A percentile compares a stretch with the other conserved stretches of the same genome.
These are phyloP conservation scores for Lipomyces anomalus DNA, from an alignment of 805 yeast genomes.

Conservation along the genomic window DNA sequence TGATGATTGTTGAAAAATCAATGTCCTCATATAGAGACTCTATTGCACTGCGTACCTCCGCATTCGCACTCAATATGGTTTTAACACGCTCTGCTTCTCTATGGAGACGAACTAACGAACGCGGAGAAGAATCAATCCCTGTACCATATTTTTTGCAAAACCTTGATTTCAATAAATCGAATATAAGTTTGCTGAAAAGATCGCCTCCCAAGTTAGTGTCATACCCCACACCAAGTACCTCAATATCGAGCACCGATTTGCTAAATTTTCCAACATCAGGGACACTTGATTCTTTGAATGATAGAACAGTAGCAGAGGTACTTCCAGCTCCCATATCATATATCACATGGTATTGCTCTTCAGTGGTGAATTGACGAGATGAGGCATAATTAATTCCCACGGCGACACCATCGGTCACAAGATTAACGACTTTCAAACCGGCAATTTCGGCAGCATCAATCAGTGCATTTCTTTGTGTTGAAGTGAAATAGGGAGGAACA, in stretches of 20 bases:
- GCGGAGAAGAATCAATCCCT: conserved; percentile 44
- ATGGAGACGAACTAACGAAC: conserved; percentile 61
- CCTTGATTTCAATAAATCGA: conserved; percentile 53
- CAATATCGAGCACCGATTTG: conserved; percentile 39
- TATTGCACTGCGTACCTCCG: conserved; percentile 67
- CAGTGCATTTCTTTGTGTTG: conserved; percentile 63
- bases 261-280: conserved; percentile 22
- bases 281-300: conserved; percentile 46
- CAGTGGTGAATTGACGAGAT: conserved; percentile 42
- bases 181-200: conserved; percentile 58
- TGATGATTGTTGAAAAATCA: conserved; percentile 62
- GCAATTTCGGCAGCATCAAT: conserved; percentile 68
- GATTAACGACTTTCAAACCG: conserved; percentile 54
- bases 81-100: conserved; percentile 88
- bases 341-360: conserved; percentile 58
- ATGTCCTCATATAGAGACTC: conserved; percentile 69
- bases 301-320: conserved; percentile 78
- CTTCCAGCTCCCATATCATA: conserved; percentile 94
- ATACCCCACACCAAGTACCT: conserved; percentile 66
- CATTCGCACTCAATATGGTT: conserved; percentile 77
- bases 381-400: conserved; percentile 78
- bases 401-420: conserved; percentile 90
- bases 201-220: conserved; percentile 73
- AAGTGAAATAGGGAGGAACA: conserved; percentile 66
- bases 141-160: conserved; percentile 46